A percentile compares a stretch with the other conserved stretches of the same genome.
Conservation (phyloP, 805 yeast genomes). For the Metschnikowia reukaufii region DNA sequence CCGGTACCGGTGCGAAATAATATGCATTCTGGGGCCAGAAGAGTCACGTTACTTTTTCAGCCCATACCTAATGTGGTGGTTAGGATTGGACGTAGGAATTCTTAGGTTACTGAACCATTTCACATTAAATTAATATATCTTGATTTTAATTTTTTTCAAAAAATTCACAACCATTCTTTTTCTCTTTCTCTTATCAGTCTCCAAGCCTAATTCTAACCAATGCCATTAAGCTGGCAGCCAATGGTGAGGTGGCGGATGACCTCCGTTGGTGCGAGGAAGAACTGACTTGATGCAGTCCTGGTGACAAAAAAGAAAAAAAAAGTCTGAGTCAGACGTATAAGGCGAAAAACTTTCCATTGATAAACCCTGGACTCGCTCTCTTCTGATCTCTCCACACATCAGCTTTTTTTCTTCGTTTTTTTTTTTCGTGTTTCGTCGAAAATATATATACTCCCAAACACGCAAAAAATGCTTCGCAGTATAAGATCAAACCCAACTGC, state of each 20-base stretch:
- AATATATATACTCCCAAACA: not conserved
- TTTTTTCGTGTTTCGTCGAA: not conserved
- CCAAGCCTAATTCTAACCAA: no score
- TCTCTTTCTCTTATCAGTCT: not conserved
- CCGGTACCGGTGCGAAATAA: not conserved
- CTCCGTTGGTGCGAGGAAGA: constrained; percentile 12
- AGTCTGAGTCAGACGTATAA: constrained; percentile 11
- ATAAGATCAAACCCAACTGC: constrained; percentile 16
- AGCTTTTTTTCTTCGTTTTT: not conserved
- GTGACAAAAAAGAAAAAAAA: constrained; percentile 10
- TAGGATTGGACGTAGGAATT: no score
- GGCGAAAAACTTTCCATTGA: not conserved
- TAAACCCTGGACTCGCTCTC: not conserved
- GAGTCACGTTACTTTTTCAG: constrained; percentile 4
- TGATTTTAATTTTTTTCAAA: no score
- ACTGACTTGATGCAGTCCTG: constrained; percentile 4
- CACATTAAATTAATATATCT: no score
- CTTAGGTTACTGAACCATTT: no score
- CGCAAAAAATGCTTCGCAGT: constrained; percentile 18
- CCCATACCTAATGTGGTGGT: not conserved
- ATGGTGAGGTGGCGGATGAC: not conserved
- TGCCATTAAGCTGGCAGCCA: not conserved
- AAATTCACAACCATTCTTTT: not conserved
- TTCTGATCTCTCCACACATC: not conserved
- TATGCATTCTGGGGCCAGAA: constrained; percentile 2